Percentiles rank a stretch among this genome's conserved stretches.
Conservation (phyloP, 2,329 filamentous ascomycete genomes). For the Fusarium ambrosium region DNA sequence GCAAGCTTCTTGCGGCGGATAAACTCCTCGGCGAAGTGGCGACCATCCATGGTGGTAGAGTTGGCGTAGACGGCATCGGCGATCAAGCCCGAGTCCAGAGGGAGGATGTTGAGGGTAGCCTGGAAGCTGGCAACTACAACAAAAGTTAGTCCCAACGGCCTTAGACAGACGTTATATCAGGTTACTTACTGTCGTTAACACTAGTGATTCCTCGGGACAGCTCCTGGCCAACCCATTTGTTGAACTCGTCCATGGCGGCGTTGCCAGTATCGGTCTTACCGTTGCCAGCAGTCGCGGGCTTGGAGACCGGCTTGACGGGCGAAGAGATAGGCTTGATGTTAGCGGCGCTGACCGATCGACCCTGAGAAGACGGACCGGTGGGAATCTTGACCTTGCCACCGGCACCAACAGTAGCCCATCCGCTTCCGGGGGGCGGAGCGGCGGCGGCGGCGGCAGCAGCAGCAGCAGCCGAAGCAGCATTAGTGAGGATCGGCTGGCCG, state of each 20-base stretch:
- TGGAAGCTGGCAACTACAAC: slow-evolving; percentile 83
- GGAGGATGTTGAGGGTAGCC: slow-evolving; percentile 79
- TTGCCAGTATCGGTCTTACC: slow-evolving; percentile 55
- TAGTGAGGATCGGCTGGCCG: slow-evolving; percentile 54
- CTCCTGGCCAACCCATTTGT: slow-evolving; percentile 89
- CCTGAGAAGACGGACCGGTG: slow-evolving; percentile 66
- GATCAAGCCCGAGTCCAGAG: slow-evolving; percentile 83
- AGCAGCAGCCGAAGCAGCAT: slow-evolving; percentile 58
- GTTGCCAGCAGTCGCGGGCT: slow-evolving; percentile 62
- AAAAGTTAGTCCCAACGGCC: slow-evolving; percentile 49
- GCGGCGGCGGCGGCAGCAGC: slow-evolving; percentile 52
- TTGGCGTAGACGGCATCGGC: slow-evolving; percentile 90
- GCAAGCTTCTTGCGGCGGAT: slow-evolving; percentile 92
- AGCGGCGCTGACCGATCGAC: slow-evolving; percentile 60
- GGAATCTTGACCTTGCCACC: slow-evolving; percentile 91
- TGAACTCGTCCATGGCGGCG: slow-evolving; percentile 87
- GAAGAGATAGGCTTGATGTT: slow-evolving; percentile 60
- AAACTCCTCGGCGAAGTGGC: slow-evolving; percentile 95
- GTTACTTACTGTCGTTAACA: slow-evolving; percentile 65
- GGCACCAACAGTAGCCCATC: slow-evolving; percentile 96
- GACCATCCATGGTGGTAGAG: slow-evolving; percentile 90
- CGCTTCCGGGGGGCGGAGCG: slow-evolving; percentile 60
- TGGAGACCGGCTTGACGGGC: slow-evolving; percentile 64
- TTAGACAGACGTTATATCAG: background rate
- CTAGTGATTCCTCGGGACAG: slow-evolving; percentile 78